Evolutionary conservation across 2,329 filamentous ascomycete genomes (phyloP).

Genomic region (Fusarium equiseti): DNA sequence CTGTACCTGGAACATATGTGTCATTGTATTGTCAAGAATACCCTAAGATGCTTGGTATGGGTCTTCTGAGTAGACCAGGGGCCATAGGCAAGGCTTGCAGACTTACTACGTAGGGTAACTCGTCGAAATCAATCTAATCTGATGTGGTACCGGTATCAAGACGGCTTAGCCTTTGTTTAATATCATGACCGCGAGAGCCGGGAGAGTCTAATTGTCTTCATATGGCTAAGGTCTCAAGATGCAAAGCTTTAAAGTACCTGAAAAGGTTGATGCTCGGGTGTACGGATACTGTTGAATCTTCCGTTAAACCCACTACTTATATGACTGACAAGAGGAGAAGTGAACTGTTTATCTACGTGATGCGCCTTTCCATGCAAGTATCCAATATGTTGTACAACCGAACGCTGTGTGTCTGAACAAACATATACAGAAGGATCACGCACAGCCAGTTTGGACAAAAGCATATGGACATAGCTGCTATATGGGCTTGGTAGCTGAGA

Average conservation of each 20-base stretch:
- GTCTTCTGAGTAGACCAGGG: background rate
- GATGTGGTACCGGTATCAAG: background rate
- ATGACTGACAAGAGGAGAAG: background rate
- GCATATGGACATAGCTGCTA: background rate
- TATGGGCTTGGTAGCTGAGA: background rate
- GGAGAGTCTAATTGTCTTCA: background rate
- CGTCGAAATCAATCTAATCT: background rate
- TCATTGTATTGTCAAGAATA: slow-evolving; percentile 16
- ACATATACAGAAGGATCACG: background rate
- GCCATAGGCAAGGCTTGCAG: background rate
- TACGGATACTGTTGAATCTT: background rate
- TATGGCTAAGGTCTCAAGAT: background rate
- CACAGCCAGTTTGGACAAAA: background rate
- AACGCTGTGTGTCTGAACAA: background rate
- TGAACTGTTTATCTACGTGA: background rate
- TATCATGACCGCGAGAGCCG: no score
- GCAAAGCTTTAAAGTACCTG: background rate
- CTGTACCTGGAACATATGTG: slow-evolving; percentile 23
- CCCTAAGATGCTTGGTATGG: background rate
- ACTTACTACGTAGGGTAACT: slow-evolving; percentile 1
- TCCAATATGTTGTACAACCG: background rate
- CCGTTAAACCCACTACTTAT: background rate
- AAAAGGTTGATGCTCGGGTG: background rate
- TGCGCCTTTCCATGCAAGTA: background rate
- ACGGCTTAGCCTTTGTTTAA: background rate